Conservation (phyloP, 176 grass and related monocot genomes). For the Avena atlantica region DNA sequence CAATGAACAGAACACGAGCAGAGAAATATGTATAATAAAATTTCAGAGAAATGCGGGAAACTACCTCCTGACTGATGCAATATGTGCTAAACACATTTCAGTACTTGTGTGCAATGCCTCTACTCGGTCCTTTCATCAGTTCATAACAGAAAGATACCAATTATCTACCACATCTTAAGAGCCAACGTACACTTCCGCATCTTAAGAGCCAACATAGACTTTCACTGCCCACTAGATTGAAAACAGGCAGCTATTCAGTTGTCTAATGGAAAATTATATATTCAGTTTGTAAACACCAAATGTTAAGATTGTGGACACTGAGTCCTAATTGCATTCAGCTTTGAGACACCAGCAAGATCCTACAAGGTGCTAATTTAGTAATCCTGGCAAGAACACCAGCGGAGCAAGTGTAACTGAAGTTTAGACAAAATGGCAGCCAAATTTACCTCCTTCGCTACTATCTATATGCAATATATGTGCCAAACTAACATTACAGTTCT, state of each 20-base stretch:
- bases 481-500: neutral
- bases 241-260: too few relatives aligned
- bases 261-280: too few relatives aligned
- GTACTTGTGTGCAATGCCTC: neutral
- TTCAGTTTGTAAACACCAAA: neutral
- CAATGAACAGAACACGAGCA: neutral
- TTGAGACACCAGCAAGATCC: neutral
- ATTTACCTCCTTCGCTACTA: neutral
- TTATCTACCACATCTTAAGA: too few relatives aligned
- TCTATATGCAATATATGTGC: neutral
- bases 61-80: neutral
- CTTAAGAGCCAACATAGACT: too few relatives aligned
- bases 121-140: too few relatives aligned
- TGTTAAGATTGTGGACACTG: neutral
- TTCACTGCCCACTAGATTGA: too few relatives aligned
- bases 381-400: neutral
- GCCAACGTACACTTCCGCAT: too few relatives aligned
- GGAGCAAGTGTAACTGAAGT: neutral
- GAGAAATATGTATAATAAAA: neutral
- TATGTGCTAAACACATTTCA: neutral
- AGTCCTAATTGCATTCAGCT: neutral
- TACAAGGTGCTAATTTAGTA: neutral
- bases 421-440: neutral
- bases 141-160: too few relatives aligned
- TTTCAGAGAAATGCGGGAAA: neutral